phyloP scores from a whole-genome alignment of 805 yeast species.

The Spathaspora boniae region DNA sequence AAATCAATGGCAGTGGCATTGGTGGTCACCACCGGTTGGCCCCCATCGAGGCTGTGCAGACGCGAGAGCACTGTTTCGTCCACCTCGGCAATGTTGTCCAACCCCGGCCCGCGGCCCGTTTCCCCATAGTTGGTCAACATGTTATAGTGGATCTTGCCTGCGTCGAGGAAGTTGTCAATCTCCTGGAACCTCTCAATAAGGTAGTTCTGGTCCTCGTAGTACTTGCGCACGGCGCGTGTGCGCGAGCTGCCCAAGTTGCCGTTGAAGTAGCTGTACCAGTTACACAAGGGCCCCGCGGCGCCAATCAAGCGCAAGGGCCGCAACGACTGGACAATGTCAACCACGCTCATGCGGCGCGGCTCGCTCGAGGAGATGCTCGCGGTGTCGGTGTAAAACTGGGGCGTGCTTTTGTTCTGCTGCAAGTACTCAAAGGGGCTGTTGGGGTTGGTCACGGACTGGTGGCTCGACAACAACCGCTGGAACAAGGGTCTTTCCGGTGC shows the following conservation, averaged over 20 bases:
- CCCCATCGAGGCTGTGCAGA: too few relatives aligned
- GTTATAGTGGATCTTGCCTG: conserved; percentile 58
- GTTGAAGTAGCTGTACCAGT: conserved; percentile 25
- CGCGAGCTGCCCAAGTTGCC: conserved; percentile 16
- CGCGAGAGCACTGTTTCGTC: conserved; percentile 5
- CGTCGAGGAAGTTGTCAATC: conserved; percentile 64
- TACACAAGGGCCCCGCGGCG: conserved; percentile 22
- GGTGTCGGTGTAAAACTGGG: too few relatives aligned
- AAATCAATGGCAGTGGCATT: conserved; percentile 4
- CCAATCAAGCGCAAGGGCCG: conserved; percentile 37
- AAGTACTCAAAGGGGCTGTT: conserved; percentile 16
- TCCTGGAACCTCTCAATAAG: conserved; percentile 53
- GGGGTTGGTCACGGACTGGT: conserved; percentile 30
- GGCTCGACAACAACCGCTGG: conserved; percentile 25
- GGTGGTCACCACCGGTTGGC: too few relatives aligned
- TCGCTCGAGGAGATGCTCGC: too few relatives aligned
- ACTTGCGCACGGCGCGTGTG: conserved; percentile 31
- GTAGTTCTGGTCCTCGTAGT: conserved; percentile 58
- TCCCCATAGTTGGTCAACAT: conserved; percentile 62
- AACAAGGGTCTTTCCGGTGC: conserved; percentile 20
- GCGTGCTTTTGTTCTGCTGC: too few relatives aligned
- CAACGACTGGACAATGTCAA: conserved; percentile 10
- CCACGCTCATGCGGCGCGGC: conserved; percentile 19
- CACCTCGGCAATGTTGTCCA: conserved; percentile 6
- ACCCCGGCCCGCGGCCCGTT: conserved; percentile 14